Conservation (phyloP, 352 stramenopile genomes). For the Globisporangium carolinianum region DNA sequence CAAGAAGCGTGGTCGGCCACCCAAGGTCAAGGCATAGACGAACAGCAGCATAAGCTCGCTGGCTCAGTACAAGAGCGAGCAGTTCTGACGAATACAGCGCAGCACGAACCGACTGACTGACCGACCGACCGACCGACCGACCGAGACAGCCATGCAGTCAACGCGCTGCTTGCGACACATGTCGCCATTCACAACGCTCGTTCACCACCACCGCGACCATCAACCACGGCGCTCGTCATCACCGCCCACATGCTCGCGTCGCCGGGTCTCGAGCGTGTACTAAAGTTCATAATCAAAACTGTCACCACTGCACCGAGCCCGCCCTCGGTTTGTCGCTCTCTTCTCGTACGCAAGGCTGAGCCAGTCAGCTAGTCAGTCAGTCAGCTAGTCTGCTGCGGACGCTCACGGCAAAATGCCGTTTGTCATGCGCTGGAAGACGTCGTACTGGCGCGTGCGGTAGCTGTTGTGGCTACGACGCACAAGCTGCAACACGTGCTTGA, state of each 20-base stretch:
- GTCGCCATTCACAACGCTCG: too few species aligned
- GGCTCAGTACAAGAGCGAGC: neutral
- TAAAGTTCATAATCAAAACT: constrained; percentile 5
- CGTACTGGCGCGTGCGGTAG: constrained; percentile 88
- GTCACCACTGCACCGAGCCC: neutral
- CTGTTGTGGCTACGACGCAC: constrained; percentile 87
- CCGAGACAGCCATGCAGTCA: neutral
- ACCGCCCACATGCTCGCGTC: neutral
- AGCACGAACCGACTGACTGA: neutral
- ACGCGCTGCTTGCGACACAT: too few species aligned
- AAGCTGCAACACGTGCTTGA: constrained; percentile 87
- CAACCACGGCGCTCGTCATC: too few species aligned
- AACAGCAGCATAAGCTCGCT: neutral
- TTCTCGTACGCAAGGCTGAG: too few species aligned
- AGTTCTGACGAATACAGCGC: neutral
- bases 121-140: neutral
- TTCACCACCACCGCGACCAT: too few species aligned
- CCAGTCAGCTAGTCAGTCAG: too few species aligned
- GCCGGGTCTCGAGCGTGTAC: neutral
- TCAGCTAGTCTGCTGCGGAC: neutral
- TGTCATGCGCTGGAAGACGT: constrained; percentile 90
- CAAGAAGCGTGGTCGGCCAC: constrained; percentile 20
- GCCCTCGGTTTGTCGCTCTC: too few species aligned
- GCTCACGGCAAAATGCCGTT: constrained; percentile 84
- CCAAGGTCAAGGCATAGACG: constrained; percentile 22